These are phyloP conservation scores for Macadamia tetraphylla DNA, from an alignment of 164 flowering plant species.

Conservation along the genomic window DNA sequence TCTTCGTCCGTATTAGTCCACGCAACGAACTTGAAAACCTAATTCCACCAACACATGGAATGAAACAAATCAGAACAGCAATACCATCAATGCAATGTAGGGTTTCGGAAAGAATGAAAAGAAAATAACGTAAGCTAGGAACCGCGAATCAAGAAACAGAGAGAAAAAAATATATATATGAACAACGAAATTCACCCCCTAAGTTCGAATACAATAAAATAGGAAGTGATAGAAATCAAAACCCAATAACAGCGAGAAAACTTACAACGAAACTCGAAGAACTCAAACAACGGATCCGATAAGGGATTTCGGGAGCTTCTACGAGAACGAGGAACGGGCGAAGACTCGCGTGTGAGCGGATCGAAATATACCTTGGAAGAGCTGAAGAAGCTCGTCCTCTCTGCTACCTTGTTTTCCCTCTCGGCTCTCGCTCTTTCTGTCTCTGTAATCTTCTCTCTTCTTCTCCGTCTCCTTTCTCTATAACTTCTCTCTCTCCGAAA, in stretches of 20 bases:
- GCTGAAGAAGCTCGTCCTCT: neutral
- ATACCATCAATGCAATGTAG: slow-evolving; percentile 28
- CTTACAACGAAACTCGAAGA: slow-evolving; percentile 12
- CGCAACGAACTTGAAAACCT: slow-evolving; percentile 27
- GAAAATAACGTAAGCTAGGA: neutral
- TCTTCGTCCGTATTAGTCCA: slow-evolving; percentile 15
- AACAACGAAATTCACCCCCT: slow-evolving; percentile 15
- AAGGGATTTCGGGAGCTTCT: slow-evolving; percentile 5
- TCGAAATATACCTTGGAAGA: slow-evolving; percentile 21
- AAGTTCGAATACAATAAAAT: slow-evolving; percentile 7
- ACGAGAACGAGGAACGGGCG: neutral
- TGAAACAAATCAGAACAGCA: slow-evolving; percentile 10
- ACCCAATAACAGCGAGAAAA: neutral
- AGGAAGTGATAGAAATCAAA: neutral
- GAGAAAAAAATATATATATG: neutral
- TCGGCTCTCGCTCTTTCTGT: slow-evolving; percentile 8
- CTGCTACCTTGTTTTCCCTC: slow-evolving; percentile 1
- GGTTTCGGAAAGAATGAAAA: slow-evolving; percentile 18
- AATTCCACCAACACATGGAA: slow-evolving; percentile 20
- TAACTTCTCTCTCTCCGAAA: neutral
- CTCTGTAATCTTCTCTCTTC: slow-evolving; percentile 12
- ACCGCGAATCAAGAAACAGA: slow-evolving; percentile 5
- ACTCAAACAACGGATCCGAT: slow-evolving; percentile 7
- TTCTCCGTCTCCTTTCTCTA: neutral
- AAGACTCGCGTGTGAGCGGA: slow-evolving; percentile 11